Evolutionary conservation across 257 asterid species (phyloP), one percentile per base, ranked within the genome.

Genomic region (Jaltomata sinuosa): DNA sequence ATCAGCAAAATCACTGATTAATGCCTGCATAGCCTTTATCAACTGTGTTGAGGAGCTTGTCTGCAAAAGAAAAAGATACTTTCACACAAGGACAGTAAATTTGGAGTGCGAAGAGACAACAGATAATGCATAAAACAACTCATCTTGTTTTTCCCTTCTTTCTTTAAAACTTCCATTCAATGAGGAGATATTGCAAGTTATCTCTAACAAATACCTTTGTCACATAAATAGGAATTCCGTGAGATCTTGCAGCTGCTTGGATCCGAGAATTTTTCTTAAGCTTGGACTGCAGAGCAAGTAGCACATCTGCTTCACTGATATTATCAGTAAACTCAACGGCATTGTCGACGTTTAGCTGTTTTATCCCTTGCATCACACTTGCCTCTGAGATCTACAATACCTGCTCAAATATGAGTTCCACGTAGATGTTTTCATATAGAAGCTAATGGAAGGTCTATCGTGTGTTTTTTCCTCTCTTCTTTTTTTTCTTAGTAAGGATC

Each of bases 191-290:
- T 9, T 16, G 62, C 45, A 49, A 47, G 45, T 49, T 49, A 18
- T 53, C 25, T 77, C 82, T 57, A 61, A 57, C 14, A 54, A 80
- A 81, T 87, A 91, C 99, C 97, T 96, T 96, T 62, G 92, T 83
- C 38, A 90, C 84, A 91, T 93, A 96, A 86, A 90, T 90, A 84
- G 98, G 99, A 91, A 94, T 91, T 85, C 97, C 95, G 42, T 87
- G 97, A 82, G 99, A 89, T 89, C 88, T 93, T 62, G 98, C 97
- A 36, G 98, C 99, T 71, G 97, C 95, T 93, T 96, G 99, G 88
- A 96, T 94, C 88, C 94, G 90, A 84, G 99, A 85, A 85, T 96
- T 96, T 92, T 93, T 96, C 88, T 89, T 96, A 84, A 96, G 94
- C 93, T 92, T 96, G 86, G 98, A 92, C 89, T 92, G 98, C 91